These are phyloP conservation scores for Sphaerosporella brunnea DNA, from an alignment of 495 filamentous ascomycete genomes.

Conservation along the genomic window DNA sequence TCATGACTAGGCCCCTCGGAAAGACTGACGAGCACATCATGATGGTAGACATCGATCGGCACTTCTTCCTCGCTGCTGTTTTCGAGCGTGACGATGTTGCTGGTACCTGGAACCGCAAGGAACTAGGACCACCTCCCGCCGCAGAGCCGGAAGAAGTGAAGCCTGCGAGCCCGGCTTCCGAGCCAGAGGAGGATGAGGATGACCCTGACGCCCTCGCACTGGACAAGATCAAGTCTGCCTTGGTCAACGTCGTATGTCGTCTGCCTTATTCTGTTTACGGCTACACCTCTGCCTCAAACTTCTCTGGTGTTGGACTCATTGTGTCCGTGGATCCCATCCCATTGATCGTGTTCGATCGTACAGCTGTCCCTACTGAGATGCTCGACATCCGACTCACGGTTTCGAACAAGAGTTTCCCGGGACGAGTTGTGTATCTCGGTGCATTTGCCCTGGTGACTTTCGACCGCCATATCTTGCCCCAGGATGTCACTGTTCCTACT, in stretches of 20 bases:
- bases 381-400: constrained; percentile 26
- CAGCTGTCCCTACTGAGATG: constrained; percentile 25
- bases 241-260: constrained; percentile 25
- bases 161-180: background rate
- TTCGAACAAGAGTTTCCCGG: constrained; percentile 25
- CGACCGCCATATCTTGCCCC: constrained; percentile 17
- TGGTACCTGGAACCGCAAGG: constrained; percentile 23
- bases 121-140: constrained; percentile 15
- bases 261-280: constrained; percentile 26
- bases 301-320: constrained; percentile 24
- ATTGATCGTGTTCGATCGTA: constrained; percentile 24
- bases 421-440: constrained; percentile 23
- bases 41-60: constrained; percentile 26
- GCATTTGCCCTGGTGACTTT: constrained; percentile 25
- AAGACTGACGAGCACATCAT: constrained; percentile 24
- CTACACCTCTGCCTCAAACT: constrained; percentile 24
- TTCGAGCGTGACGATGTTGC: constrained; percentile 21
- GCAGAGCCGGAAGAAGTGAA: constrained; percentile 8
- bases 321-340: constrained; percentile 24
- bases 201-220: constrained; percentile 23
- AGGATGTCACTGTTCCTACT: constrained; percentile 21
- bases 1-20: constrained; percentile 24
- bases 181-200: constrained; percentile 19
- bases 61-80: constrained; percentile 26
- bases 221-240: constrained; percentile 19